Evolutionary conservation across 2,329 filamentous ascomycete genomes (phyloP), one percentile per base, ranked within the genome.

Genomic region (Penicillium sp.): DNA sequence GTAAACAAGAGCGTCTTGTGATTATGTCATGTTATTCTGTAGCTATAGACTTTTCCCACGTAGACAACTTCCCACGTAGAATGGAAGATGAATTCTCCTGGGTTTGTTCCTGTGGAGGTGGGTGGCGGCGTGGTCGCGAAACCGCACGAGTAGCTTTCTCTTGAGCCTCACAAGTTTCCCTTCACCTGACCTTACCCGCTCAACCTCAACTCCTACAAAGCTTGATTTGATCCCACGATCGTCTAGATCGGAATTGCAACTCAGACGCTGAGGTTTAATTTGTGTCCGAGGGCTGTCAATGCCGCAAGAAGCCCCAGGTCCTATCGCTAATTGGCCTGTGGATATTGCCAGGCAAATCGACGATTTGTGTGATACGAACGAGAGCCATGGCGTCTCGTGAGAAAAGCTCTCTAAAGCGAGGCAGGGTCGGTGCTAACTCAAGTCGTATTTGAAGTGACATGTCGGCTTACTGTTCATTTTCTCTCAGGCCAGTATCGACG

Each of bases 401-500:
- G 75, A 89, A 89, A 78, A 91, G 87, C 78, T 87, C 89, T 76
- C 84, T 94, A 77, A 95, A 95, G 80, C 86, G 90, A 69, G 83
- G 79, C 63, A 83, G 87, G 73, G 90, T 94, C 79, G 70, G 83
- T 58, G 59, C 42, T 39, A 39, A 45, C 51, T 60, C 53, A 51
- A 57, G 52, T 57, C 29, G 59, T 38, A 53, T 56, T 54, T 52
- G 36, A 8, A 39, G 18, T 23, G 58, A 33, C 47, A 62, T 43
- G 47, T 55, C 48, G 57, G 18, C 59, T 58, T 49, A 61, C 68
- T 21, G 18, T 21, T 21, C 64, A 63, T 49, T 48, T 54, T 29
- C 44, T 41, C 68, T 60, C 73, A 92, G 88, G 81, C 79, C 62
- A 89, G 87, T 39, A 78, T 82, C 47, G 85, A 83, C 62, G 83